Base-by-base conservation (phyloP, 768 basidiomycete species). In the Hebeloma cylindrosporum region DNA sequence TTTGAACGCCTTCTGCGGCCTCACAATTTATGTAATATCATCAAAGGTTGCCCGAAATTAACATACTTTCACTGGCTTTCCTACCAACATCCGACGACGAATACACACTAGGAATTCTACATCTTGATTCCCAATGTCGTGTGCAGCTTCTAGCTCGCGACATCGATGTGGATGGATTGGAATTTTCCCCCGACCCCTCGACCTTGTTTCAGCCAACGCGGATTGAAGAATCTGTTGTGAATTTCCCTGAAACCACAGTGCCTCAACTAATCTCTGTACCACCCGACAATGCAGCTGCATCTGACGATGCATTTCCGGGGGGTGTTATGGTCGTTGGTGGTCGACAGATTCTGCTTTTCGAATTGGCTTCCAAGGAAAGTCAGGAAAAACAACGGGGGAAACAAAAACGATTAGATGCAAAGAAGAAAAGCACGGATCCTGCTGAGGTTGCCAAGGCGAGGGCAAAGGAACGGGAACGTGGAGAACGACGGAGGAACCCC, bases 271-370 rank as follows among this genome's bases (percentile, higher is more conserved):
- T 77, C 36, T 55, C 71, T 27, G 63, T 77, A 8, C 67, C 64
- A 21, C 57, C 75, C 2, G 60, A 63, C 33, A 54, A 58, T 5
- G 62, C 54, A 1, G 60, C 57, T 2, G 66, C 65, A 18, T 60
- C 68, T 0, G 63, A 67, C 3, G 57, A 58, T 7, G 35, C 41
- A 18, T 77, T 75, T 45, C 65, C 68, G n/a, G 88, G 86, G n/a
- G 88, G 85, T 13, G 62, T 91, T 7, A 62, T 92, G 18, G 71
- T 92, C 4, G 56, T 86, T 1, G 88, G 89, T 43, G 87, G 86
- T 0, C 72, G 69, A 20, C 80, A 78, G 59, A 69, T 90, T 32
- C 57, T 81, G 14, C 66, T 86, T 4, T 88, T 77, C 48, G 85
- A 84, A 44, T 51, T 83, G 33, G 69, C 79, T 6, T 70, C 73